Base-by-base conservation (phyloP, 805 yeast species). In the Geotrichum ghanense region DNA sequence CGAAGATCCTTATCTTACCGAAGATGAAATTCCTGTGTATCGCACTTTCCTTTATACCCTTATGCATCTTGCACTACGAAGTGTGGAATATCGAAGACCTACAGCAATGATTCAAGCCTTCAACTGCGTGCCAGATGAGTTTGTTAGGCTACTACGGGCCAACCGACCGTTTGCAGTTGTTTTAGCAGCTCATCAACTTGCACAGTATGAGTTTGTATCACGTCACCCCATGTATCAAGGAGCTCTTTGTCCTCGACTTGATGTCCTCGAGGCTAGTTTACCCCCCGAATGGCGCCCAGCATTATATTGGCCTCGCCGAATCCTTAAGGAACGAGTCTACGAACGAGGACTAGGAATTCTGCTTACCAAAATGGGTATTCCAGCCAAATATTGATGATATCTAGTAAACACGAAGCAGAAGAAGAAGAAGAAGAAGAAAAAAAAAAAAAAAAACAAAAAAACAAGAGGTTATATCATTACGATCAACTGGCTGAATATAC, bases 91-190 rank as follows among this genome's bases (percentile, higher is more conserved):
- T 21, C 42, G 24, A 12, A n/a, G 23, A n/a, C 42, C 42, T 5
- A 39, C 42, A 5, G 24, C 25, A 5, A 39, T 39, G 42, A 39
- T 39, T n/a, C 42, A 22, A 39, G 37, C 37, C 5, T 31, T 31
- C 37, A 31, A 31, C 14, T 31, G 37, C 16, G n/a, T 39, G 6
- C 42, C 42, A 7, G 23, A 21, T 39, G 42, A 39, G 14, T 39
- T 7, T n/a, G 24, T 39, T 10, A 17, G 7, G 17, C 21, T 39
- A 24, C 14, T 22, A 20, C 42, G 42, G 5, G 9, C 23, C 14
- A 22, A 22, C 6, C 42, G 42, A 4, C 42, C 42, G 14, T 21
- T 19, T 20, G 42, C 42, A 9, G 19, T 39, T 20, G n/a, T 39
- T 10, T 4, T 39, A 7, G 42, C 10, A 39, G 42, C 42, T 7